Base-by-base conservation (phyloP, 1,139 yeast species). In the Pichiaceae sp. region DNA sequence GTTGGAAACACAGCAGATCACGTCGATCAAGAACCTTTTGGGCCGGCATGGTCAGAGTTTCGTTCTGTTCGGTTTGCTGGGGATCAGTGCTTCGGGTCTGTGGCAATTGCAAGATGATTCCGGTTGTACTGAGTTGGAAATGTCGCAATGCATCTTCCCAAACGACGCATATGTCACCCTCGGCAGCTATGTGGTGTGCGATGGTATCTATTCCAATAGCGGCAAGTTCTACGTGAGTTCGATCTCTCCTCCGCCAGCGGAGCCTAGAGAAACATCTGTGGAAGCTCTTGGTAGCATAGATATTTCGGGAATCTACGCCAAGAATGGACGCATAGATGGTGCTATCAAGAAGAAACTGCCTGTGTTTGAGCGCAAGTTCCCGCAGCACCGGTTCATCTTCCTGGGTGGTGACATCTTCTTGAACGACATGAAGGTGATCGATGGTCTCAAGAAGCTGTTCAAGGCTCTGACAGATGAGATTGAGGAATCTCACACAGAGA, bases 211-310 rank as follows among this genome's bases (percentile, higher is more conserved):
- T 50, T 72, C 85, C 0, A 78, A 75, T 5, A 71, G 76, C 17
- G 82, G 80, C 18, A 74, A 70, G 29, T 87, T 91, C 52, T 76
- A 81, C 44, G 95, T 83, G 2, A 71, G 83, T 27, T 72, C 82
- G 12, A 67, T 89, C 37, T 84, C 84, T 2, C 96, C 86, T 42
- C 98, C 98, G 1, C 89, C 94, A 0, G 81, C 87, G 3, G 98
- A 91, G 54, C 66, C 73, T 46, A 65, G 97, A 42, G 78, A 71
- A 14, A 56, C 52, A 1, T 68, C 93, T 0, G 54, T 78, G 38
- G 89, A 79, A 29, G 78, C 79, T 1, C 79, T 76, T 44, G 96
- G 96, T 1, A 72, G 81, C 48, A 53, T 85, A 18, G 97, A 91
- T 55, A 79, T 86, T 47, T 63, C 83, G 52, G 91, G 94, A 1